A percentile compares a stretch with the other conserved stretches of the same genome.
phyloP scores from a whole-genome alignment of 495 filamentous ascomycete genomes.

The Penicilliopsis zonata region DNA sequence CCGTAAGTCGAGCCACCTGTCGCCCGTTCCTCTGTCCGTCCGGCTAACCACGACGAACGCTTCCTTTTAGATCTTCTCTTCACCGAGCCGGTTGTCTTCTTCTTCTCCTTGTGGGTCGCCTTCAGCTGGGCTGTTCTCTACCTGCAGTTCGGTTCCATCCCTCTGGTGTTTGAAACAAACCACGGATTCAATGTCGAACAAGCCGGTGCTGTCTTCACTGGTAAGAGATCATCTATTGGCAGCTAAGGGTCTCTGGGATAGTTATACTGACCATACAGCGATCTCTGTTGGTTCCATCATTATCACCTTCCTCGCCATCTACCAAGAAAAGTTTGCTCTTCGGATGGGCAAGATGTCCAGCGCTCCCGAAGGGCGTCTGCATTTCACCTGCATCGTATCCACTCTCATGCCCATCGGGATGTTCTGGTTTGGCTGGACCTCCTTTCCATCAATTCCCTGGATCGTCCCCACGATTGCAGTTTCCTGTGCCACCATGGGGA shows the following conservation, averaged over 20 bases:
- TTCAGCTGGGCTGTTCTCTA: constrained; percentile 90
- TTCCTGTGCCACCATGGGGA: constrained; percentile 70
- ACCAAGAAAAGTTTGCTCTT: constrained; percentile 47
- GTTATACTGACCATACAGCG: constrained; percentile 19
- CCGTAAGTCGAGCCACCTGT: constrained; percentile 23
- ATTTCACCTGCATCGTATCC: constrained; percentile 67
- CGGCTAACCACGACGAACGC: constrained; percentile 3
- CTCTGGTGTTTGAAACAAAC: constrained; percentile 60
- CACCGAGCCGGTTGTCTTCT: constrained; percentile 90
- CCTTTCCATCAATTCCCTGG: constrained; percentile 57
- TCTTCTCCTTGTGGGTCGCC: constrained; percentile 82
- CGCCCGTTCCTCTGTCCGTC: neutral
- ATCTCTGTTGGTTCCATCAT: constrained; percentile 58
- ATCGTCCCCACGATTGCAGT: constrained; percentile 64
- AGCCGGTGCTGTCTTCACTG: constrained; percentile 57
- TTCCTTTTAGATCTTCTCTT: constrained; percentile 48
- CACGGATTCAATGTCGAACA: constrained; percentile 60
- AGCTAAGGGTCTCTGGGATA: neutral
- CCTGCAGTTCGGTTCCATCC: constrained; percentile 67
- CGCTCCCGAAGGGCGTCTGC: constrained; percentile 68
- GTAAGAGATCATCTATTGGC: constrained; percentile 14
- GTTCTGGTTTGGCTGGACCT: constrained; percentile 76
- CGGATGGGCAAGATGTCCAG: constrained; percentile 30
- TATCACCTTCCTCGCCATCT: constrained; percentile 62
- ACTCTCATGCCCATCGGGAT: constrained; percentile 60